A percentile compares a stretch with the other conserved stretches of the same genome.
These are phyloP conservation scores for Mycena vitilis DNA, from an alignment of 768 basidiomycete genomes.

Conservation along the genomic window DNA sequence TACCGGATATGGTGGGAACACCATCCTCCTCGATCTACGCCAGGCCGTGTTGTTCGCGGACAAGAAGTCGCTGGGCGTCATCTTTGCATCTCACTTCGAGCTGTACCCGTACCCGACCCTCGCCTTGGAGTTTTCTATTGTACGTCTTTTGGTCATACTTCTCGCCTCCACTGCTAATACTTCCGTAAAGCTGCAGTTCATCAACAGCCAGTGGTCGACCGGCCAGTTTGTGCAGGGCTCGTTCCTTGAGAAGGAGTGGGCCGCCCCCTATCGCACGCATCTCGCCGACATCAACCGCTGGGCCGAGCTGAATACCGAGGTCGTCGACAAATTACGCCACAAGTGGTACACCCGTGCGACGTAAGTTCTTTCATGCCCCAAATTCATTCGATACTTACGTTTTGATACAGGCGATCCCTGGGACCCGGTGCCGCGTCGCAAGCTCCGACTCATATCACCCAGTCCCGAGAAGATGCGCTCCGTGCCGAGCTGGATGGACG, in stretches of 20 bases:
- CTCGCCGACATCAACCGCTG: not conserved
- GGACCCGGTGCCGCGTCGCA: not conserved
- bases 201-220: not conserved
- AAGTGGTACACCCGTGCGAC: constrained; percentile 1
- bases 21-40: not conserved
- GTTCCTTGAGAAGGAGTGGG: too few relatives aligned
- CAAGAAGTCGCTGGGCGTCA: not conserved
- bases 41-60: not conserved
- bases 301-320: not conserved
- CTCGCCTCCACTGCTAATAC: too few relatives aligned
- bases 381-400: not conserved
- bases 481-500: constrained; percentile 4
- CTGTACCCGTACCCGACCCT: not conserved
- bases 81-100: not conserved
- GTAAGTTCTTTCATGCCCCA: not conserved
- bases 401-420: not conserved
- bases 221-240: not conserved
- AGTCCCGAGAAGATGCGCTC: not conserved
- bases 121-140: constrained; percentile 7
- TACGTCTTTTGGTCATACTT: not conserved
- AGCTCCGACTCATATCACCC: not conserved
- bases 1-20: constrained; percentile 4
- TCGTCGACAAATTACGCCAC: not conserved
- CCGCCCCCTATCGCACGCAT: too few relatives aligned
- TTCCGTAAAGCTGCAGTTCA: not conserved